These are phyloP conservation scores for Lophiotrema nucula DNA, from an alignment of 495 filamentous ascomycete genomes.

Conservation along the genomic window DNA sequence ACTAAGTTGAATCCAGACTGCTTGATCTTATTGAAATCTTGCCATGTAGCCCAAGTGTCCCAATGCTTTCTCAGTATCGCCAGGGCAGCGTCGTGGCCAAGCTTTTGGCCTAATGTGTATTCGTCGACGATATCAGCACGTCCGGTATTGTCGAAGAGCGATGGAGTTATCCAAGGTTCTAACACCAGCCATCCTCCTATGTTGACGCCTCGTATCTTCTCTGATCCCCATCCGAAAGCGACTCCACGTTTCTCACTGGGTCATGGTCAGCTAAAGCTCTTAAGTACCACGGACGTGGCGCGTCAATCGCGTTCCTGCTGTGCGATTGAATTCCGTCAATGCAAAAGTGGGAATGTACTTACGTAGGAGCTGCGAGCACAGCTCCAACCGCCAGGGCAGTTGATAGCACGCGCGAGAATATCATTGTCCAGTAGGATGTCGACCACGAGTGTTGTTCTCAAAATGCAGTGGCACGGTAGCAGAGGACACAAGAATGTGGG, in stretches of 20 bases:
- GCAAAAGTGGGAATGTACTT: conserved; percentile 7
- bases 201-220: conserved; percentile 46
- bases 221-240: conserved; percentile 37
- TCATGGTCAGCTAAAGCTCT: not conserved
- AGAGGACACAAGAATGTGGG: conserved; percentile 3
- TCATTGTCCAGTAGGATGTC: conserved; percentile 15
- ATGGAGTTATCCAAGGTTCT: conserved; percentile 49
- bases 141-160: conserved; percentile 40
- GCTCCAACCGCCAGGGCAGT: conserved; percentile 7
- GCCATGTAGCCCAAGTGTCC: conserved; percentile 40
- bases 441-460: not conserved
- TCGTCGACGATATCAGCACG: conserved; percentile 42
- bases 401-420: conserved; percentile 17
- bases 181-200: conserved; percentile 50
- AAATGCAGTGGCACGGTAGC: not conserved
- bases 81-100: conserved; percentile 37
- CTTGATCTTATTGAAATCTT: conserved; percentile 47
- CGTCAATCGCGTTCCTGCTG: not conserved
- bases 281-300: not conserved
- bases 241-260: conserved; percentile 25
- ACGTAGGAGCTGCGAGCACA: conserved; percentile 27
- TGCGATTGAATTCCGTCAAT: not conserved
- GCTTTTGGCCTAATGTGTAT: conserved; percentile 41
- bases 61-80: conserved; percentile 43
- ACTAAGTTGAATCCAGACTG: conserved; percentile 50